phyloP scores from a whole-genome alignment of 495 filamentous ascomycete species.

The Penicillium daleae region DNA sequence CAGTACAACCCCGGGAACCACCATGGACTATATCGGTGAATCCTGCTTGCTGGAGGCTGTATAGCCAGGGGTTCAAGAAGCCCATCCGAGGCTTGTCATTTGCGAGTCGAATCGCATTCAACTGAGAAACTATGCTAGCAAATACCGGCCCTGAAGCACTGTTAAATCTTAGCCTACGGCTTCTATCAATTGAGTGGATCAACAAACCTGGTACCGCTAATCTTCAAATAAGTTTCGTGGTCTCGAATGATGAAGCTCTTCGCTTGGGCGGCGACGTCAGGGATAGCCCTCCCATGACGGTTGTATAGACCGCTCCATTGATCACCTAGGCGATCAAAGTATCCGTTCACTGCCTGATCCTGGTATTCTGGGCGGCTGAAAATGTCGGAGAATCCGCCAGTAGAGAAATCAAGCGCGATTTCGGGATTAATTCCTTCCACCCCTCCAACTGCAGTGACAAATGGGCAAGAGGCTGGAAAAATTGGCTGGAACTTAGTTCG shows the following conservation, averaged over 20 bases:
- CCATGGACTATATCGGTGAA: conserved; percentile 63
- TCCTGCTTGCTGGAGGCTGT: conserved; percentile 46
- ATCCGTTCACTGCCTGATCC: conserved; percentile 55
- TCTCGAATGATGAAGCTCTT: conserved; percentile 45
- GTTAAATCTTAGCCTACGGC: background rate
- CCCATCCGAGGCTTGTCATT: conserved; percentile 54
- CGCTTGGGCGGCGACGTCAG: conserved; percentile 68
- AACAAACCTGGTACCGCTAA: conserved; percentile 50
- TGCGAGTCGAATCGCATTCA: conserved; percentile 61
- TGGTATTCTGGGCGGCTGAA: conserved; percentile 71
- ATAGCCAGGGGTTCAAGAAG: conserved; percentile 70
- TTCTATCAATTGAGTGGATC: background rate
- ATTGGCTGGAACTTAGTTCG: conserved; percentile 63
- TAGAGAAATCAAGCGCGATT: conserved; percentile 59
- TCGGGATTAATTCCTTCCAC: conserved; percentile 59
- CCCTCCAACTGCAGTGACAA: conserved; percentile 77
- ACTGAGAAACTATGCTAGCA: conserved; percentile 55
- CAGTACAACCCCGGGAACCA: conserved; percentile 56
- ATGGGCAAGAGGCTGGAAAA: conserved; percentile 82
- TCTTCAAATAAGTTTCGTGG: conserved; percentile 36
- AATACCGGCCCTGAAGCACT: conserved; percentile 58
- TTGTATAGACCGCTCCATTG: conserved; percentile 58
- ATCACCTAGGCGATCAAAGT: conserved; percentile 48
- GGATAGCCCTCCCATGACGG: conserved; percentile 66
- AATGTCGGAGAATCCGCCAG: conserved; percentile 74